A percentile compares a stretch with the other conserved stretches of the same genome.
Evolutionary conservation across 83 land plant genomes (phyloP).

Genomic region (Larix sibirica): DNA sequence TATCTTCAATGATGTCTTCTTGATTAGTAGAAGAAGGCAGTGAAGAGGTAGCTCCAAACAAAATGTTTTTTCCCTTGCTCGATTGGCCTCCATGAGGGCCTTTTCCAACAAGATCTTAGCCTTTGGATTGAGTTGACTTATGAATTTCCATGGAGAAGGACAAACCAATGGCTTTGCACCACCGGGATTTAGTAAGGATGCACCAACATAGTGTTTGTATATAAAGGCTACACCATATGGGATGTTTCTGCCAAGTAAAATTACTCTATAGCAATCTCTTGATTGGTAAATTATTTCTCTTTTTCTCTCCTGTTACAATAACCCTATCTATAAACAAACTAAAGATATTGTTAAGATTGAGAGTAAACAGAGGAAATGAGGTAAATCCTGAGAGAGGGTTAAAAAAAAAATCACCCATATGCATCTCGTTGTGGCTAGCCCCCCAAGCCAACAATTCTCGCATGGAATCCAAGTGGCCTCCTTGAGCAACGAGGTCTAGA

Average conservation of each 20-base stretch:
- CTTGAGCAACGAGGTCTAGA: conserved; percentile 76
- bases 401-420: no score
- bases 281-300: no score
- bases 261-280: not conserved
- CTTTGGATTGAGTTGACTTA: conserved; percentile 62
- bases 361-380: no score
- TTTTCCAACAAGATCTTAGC: conserved; percentile 35
- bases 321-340: no score
- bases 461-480: conserved; percentile 58
- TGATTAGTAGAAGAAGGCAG: conserved; percentile 30
- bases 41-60: conserved; percentile 37
- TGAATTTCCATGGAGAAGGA: conserved; percentile 80
- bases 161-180: conserved; percentile 79
- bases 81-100: conserved; percentile 48
- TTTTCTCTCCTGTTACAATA: no score
- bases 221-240: conserved; percentile 64
- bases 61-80: conserved; percentile 64
- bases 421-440: conserved; percentile 45
- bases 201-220: conserved; percentile 54
- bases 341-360: no score
- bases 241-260: conserved; percentile 55
- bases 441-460: conserved; percentile 86
- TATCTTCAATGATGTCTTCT: conserved; percentile 31
- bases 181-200: conserved; percentile 70
- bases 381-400: no score